phyloP scores from a whole-genome alignment of 2,329 filamentous ascomycete species.

The Dothiorella sarmentorum region DNA sequence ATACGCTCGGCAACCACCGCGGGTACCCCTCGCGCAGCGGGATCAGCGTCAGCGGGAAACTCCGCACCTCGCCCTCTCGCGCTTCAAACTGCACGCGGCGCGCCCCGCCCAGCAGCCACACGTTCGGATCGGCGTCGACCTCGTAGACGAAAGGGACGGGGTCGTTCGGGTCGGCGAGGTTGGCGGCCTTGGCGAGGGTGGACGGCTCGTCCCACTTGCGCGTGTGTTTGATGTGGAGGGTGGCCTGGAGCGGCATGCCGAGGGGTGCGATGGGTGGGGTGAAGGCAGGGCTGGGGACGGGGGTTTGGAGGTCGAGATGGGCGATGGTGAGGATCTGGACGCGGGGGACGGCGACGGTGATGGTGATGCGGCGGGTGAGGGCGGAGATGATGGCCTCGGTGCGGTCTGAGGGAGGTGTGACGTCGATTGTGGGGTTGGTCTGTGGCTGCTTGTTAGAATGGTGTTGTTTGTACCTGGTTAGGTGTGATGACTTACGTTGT shows the following conservation, averaged over 20 bases:
- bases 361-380: conserved; percentile 63
- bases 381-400: conserved; percentile 31
- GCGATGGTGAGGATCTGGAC: conserved; percentile 80
- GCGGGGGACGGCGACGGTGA: conserved; percentile 85
- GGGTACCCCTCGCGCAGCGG: conserved; percentile 61
- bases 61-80: conserved; percentile 43
- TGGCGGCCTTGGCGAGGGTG: conserved; percentile 27
- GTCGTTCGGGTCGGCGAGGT: conserved; percentile 32
- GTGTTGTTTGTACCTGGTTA: too few species aligned
- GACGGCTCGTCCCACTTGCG: conserved; percentile 47
- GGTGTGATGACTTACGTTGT: conserved; percentile 43
- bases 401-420: conserved; percentile 25
- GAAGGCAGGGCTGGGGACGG: conserved; percentile 26
- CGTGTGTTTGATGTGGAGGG: conserved; percentile 56
- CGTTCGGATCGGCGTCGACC: conserved; percentile 67
- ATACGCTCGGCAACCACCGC: conserved; percentile 60
- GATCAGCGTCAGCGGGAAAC: conserved; percentile 70
- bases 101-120: conserved; percentile 82
- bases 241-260: conserved; percentile 64
- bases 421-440: conserved; percentile 25
- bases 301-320: conserved; percentile 55
- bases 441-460: conserved; percentile 17
- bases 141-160: conserved; percentile 80
- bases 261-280: conserved; percentile 48
- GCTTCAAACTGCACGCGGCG: conserved; percentile 73